Evolutionary conservation across 2,329 filamentous ascomycete species (phyloP), one percentile per base, ranked within the genome.

Genomic region (Hirsutella thompsonii): DNA sequence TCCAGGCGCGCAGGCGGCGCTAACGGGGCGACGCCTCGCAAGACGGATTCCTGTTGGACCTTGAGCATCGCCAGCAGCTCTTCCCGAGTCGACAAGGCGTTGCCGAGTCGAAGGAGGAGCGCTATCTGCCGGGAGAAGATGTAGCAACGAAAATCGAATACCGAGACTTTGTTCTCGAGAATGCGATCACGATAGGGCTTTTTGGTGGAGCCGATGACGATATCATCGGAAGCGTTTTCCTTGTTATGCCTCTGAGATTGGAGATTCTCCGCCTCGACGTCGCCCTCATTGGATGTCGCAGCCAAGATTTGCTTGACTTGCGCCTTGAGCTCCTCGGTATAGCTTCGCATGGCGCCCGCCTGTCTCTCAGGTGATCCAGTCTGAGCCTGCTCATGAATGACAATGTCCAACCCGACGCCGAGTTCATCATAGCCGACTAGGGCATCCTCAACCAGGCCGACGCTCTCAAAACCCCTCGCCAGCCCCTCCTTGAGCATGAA

Each of bases 401-500:
- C 79, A 10, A 79, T 73, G 58, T 96, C 90, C 23, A 98, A 68
- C 0, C 89, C 90, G 39, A 90, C 79, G 34, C 84, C 84, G 9
- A 98, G 76, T 63, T 98, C 90, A 58, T 96, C 92, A 52, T 98
- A 98, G 13, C 88, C 87, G 4, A 92, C 84, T 32, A 98, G 66
- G 3, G 92, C 90, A 69, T 98, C 92, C 55, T 98, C 92, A 8
- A 95, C 86, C 9, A 98, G 68, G 1, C 93, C 93, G 3, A 96
- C 89, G 55, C 86, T 96, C 59, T 98, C 93, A 50, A 98, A 94
- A 0, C 90, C 93, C 49, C 86, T 76, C 1, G 92, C 90, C 29
- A 98, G 66, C 0, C 92, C 92, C 59, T 98, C 92, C 55, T 98
- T 98, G 8, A 98, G 70, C 14, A 98, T 89, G 58, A 98, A 98